A percentile compares a stretch with the other conserved stretches of the same genome.
phyloP scores from a whole-genome alignment of 345 rosid genomes.

The Conringia planisiliqua region DNA sequence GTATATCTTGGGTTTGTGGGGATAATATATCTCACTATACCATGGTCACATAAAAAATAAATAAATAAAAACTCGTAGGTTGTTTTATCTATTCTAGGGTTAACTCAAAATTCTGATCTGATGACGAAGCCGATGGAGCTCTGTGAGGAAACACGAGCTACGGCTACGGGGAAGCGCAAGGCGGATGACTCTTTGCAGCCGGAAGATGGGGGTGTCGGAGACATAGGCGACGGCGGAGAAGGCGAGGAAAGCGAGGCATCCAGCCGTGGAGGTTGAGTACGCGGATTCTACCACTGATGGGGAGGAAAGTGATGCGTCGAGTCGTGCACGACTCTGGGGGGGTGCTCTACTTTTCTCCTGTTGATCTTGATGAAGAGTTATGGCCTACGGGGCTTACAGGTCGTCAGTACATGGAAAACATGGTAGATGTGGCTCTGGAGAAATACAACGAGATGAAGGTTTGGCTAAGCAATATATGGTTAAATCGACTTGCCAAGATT shows the following conservation, averaged over 20 bases:
- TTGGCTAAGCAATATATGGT: not conserved
- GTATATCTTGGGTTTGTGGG: not conserved
- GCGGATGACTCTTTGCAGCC: not conserved
- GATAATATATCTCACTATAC: too few relatives aligned
- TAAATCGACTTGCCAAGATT: not conserved
- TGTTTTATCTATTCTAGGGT: too few relatives aligned
- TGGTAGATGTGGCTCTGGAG: slow-evolving; percentile 3
- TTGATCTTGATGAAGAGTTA: not conserved
- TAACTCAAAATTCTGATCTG: too few relatives aligned
- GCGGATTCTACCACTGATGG: not conserved
- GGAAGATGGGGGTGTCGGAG: not conserved
- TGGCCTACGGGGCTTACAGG: not conserved
- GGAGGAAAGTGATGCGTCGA: not conserved
- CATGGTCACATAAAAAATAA: too few relatives aligned
- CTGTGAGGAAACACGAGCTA: not conserved
- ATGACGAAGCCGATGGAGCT: not conserved
- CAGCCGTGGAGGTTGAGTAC: not conserved
- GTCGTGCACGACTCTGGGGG: not conserved
- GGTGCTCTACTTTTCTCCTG: not conserved
- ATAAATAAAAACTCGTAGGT: too few relatives aligned
- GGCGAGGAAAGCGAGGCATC: not conserved
- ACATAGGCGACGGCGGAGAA: not conserved
- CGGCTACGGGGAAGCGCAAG: not conserved
- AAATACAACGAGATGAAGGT: slow-evolving; percentile 2
- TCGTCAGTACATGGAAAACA: not conserved